Base-by-base conservation (phyloP, 345 rosid genomes). In the Aegle marmelos region DNA sequence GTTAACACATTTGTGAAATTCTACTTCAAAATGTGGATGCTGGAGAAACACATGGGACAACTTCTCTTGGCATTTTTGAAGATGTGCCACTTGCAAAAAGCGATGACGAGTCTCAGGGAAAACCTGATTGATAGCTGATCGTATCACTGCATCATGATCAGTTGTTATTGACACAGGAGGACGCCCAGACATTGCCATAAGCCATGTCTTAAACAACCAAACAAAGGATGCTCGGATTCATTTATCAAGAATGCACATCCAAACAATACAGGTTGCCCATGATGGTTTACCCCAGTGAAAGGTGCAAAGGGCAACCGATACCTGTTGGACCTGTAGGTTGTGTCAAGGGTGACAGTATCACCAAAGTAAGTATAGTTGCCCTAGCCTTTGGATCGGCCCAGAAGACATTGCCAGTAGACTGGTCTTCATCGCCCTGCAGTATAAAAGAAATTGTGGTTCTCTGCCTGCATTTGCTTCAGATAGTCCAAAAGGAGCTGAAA, bases 261-360 rank as follows among this genome's bases (percentile, higher is more conserved):
- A 21, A 89, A 85, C 74, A 89, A 75, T 13, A 89, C 83, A n/a
- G 90, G 90, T 37, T 89, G 91, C 19, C 90, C 91, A n/a, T 89
- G 91, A 79, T 89, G 91, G 68, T 89, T 89, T 64, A 89, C 81
- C 65, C 91, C 91, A 13, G 86, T 89, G 78, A 89, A 89, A 9
- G 91, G 84, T 13, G 88, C 91, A 73, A 89, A 87, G 14, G 91
- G 91, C 64, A 89, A 74, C 19, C 91, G 81, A 65, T 85, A 89
- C 73, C 85, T 71, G 79, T 89, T 83, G 21, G 87, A 78, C 73
- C 90, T 77, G 78, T 88, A 88, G 53, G 84, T 81, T 11, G 91
- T 86, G 72, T 89, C 90, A 57, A 89, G 87, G 7, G 85, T 82
- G 21, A 89, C 86, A 5, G 90, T 82, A 73, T 89, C 91, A 24